These are phyloP conservation scores for Jatropha curcas DNA, from an alignment of 345 rosid species.

Conservation along the genomic window DNA sequence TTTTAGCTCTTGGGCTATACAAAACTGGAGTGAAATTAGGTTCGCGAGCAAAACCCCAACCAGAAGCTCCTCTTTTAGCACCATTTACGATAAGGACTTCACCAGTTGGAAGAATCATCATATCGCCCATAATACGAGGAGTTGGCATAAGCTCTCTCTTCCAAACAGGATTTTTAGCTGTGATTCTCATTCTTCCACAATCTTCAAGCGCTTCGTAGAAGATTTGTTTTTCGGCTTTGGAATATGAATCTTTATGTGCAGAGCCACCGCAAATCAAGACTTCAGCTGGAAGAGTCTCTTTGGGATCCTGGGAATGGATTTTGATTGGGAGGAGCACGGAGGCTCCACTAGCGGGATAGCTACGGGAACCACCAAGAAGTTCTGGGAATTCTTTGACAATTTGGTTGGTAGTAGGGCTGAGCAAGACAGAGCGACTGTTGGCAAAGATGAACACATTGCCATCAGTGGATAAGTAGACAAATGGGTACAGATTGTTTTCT, in stretches of 20 bases:
- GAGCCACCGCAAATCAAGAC: conserved; percentile 69
- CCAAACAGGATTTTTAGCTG: conserved; percentile 54
- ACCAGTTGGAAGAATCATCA: conserved; percentile 67
- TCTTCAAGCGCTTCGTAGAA: conserved; percentile 51
- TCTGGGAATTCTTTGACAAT: conserved; percentile 62
- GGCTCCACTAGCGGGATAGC: conserved; percentile 70
- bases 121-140: conserved; percentile 72
- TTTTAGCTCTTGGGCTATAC: conserved; percentile 33
- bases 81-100: conserved; percentile 72
- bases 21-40: conserved; percentile 61
- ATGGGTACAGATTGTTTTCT: conserved; percentile 88
- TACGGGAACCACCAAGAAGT: conserved; percentile 75
- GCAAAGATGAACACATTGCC: conserved; percentile 83
- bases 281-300: conserved; percentile 36
- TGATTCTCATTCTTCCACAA: conserved; percentile 57
- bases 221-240: conserved; percentile 26
- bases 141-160: conserved; percentile 62
- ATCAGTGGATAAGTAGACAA: conserved; percentile 70
- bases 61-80: conserved; percentile 62
- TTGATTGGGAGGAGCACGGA: conserved; percentile 63
- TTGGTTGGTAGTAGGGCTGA: conserved; percentile 45
- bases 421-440: conserved; percentile 66
- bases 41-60: conserved; percentile 66
- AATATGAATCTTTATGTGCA: conserved; percentile 38
- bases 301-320: conserved; percentile 26